Percentiles rank a stretch among this genome's conserved stretches.
phyloP scores from a whole-genome alignment of 805 yeast species.

The Hanseniaspora taiwanica region DNA sequence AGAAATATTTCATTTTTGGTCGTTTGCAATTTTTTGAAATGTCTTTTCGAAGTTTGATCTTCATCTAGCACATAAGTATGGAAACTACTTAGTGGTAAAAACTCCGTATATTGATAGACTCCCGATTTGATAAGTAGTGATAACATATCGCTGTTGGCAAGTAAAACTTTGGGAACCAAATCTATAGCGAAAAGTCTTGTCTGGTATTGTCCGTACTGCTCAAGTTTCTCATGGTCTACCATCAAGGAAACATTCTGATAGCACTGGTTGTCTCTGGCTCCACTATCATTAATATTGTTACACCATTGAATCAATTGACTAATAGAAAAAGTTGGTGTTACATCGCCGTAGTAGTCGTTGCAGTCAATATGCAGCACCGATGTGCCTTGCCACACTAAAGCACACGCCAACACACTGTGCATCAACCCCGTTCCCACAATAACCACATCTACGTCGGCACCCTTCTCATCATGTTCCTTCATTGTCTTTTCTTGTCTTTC shows the following conservation, averaged over 20 bases:
- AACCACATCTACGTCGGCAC: constrained; percentile 69
- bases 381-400: constrained; percentile 98
- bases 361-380: constrained; percentile 80
- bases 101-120: constrained; percentile 84
- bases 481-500: no score
- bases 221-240: constrained; percentile 47
- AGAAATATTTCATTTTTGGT: constrained; percentile 91
- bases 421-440: constrained; percentile 88
- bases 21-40: constrained; percentile 72
- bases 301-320: constrained; percentile 85
- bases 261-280: constrained; percentile 60
- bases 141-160: constrained; percentile 81
- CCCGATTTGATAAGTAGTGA: constrained; percentile 68
- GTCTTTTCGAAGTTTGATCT: no score
- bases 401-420: constrained; percentile 83
- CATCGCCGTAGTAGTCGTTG: constrained; percentile 79
- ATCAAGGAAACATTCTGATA: no score
- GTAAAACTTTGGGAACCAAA: constrained; percentile 72
- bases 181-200: constrained; percentile 80
- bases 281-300: constrained; percentile 26
- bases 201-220: constrained; percentile 23
- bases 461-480: no score
- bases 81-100: constrained; percentile 75
- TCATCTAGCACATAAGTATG: no score
- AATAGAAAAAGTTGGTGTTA: constrained; percentile 70